Conservation (phyloP, 1,284 basidiomycete genomes). For the Tylopilus sp. region DNA sequence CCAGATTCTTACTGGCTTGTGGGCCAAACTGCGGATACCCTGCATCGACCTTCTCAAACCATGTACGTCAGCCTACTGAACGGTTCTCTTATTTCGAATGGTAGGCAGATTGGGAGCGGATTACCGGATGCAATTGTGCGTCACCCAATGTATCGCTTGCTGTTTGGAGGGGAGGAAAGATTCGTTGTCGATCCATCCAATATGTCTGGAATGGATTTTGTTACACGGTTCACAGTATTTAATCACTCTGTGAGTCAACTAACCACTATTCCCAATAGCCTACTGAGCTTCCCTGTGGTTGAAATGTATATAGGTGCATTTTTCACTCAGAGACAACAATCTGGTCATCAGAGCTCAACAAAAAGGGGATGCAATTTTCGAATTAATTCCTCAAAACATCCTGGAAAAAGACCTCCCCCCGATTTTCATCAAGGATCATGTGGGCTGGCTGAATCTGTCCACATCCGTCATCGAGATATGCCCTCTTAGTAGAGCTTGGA, state of each 20-base stretch:
- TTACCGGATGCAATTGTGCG: constrained; percentile 45
- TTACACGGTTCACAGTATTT: too few species aligned
- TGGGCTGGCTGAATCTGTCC: constrained; percentile 51
- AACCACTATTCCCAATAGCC: too few species aligned
- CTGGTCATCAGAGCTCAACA: constrained; percentile 15
- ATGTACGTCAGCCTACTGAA: constrained; percentile 12
- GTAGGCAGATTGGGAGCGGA: constrained; percentile 45
- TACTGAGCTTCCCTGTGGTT: too few species aligned
- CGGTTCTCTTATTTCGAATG: constrained; percentile 31
- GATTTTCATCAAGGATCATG: constrained; percentile 31
- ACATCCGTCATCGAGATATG: constrained; percentile 49
- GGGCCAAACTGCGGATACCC: not conserved
- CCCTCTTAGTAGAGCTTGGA: constrained; percentile 39
- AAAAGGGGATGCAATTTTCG: constrained; percentile 10
- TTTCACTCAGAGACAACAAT: constrained; percentile 32
- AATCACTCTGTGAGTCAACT: too few species aligned
- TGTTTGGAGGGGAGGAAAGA: constrained; percentile 33
- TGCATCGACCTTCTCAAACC: not conserved
- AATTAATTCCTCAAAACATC: constrained; percentile 49
- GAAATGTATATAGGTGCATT: constrained; percentile 39
- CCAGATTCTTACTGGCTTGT: constrained; percentile 6
- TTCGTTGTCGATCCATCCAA: too few species aligned
- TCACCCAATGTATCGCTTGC: constrained; percentile 27
- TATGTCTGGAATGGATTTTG: too few species aligned
- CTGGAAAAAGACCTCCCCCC: constrained; percentile 52